Evolutionary conservation across 306 rosid species (phyloP), one percentile per base, ranked within the genome.

Genomic region (Vachellia collinsii): DNA sequence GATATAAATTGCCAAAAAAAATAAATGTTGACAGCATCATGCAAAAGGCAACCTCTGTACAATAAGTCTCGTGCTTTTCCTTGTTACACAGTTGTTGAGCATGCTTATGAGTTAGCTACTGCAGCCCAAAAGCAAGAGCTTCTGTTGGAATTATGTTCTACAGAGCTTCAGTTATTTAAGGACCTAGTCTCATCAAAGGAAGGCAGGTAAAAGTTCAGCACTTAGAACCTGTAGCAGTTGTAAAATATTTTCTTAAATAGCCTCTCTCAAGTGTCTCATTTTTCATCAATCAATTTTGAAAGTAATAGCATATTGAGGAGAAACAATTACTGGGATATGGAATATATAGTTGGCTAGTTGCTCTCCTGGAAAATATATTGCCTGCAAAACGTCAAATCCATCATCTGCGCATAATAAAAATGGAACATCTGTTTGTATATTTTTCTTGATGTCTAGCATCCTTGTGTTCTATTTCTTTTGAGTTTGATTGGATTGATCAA

Each of bases 161-260:
- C 90, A 1, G 98, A 95, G 84, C 90, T 95, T 53, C 92, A 90
- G 84, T 85, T 93, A 82, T 95, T 93, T 86, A 93, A 91, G 92
- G 91, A 90, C 82, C 81, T 89, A 67, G 93, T 82, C 77, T n/a
- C 97, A 20, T 20, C 19, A 72, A 91, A 95, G 83, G 97, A 95
- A 85, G 84, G 91, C 91, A 91, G 98, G 99, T 95, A 87, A 90
- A 79, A 39, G 41, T 79, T 80, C 20, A 47, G 61, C 25, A 42
- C 39, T 53, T 72, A 25, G 38, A 68, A 41, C 36, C 29, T 44
- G 10, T 10, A 48, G 56, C 80, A 59, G 16, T 62, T 72, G 46
- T 64, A 54, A 63, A 44, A 61, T 36, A 36, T 56, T 38, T 43
- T 74, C 83, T 19, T 50, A 25, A 20, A 47, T 43, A 71, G n/a